phyloP scores from a whole-genome alignment of 2,329 filamentous ascomycete species.

The Fusarium pseudograminearum region DNA sequence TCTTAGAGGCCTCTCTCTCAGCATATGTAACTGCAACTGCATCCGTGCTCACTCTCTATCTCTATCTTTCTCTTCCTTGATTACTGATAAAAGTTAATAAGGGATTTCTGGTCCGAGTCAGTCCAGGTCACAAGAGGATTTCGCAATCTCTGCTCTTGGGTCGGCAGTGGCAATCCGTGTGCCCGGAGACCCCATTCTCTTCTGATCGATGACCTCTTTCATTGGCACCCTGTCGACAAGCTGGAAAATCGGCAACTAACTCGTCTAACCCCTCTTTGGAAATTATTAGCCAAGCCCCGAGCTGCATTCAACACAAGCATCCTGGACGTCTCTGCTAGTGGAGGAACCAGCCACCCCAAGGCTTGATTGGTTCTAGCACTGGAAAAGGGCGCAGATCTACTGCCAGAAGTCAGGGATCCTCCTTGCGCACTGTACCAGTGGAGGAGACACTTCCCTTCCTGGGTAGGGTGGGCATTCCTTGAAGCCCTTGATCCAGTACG shows the following conservation, averaged over 20 bases:
- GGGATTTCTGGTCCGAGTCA: slow-evolving; percentile 41
- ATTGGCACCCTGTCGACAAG: slow-evolving; percentile 44
- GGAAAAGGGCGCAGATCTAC: slow-evolving; percentile 52
- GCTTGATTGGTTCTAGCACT: slow-evolving; percentile 46
- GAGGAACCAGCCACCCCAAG: slow-evolving; percentile 43
- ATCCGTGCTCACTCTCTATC: not conserved
- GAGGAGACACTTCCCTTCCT: slow-evolving; percentile 26
- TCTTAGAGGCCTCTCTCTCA: slow-evolving; percentile 39
- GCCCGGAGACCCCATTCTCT: slow-evolving; percentile 43
- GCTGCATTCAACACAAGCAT: slow-evolving; percentile 46
- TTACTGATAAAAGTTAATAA: slow-evolving; percentile 28
- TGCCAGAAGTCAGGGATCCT: slow-evolving; percentile 39
- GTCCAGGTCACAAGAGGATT: slow-evolving; percentile 47
- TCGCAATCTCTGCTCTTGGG: slow-evolving; percentile 43
- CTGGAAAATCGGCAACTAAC: slow-evolving; percentile 48
- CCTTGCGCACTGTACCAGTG: slow-evolving; percentile 43
- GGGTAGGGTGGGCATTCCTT: slow-evolving; percentile 44
- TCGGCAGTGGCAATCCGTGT: slow-evolving; percentile 47
- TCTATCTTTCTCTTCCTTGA: slow-evolving; percentile 2
- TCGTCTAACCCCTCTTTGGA: slow-evolving; percentile 48
- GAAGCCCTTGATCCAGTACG: slow-evolving; percentile 41
- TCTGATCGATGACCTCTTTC: slow-evolving; percentile 40
- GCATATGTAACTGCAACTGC: slow-evolving; percentile 17
- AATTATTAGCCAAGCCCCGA: slow-evolving; percentile 44
- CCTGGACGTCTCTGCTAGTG: slow-evolving; percentile 43